These are phyloP conservation scores for Annona cherimola DNA, from an alignment of 164 flowering plant species.

Conservation along the genomic window DNA sequence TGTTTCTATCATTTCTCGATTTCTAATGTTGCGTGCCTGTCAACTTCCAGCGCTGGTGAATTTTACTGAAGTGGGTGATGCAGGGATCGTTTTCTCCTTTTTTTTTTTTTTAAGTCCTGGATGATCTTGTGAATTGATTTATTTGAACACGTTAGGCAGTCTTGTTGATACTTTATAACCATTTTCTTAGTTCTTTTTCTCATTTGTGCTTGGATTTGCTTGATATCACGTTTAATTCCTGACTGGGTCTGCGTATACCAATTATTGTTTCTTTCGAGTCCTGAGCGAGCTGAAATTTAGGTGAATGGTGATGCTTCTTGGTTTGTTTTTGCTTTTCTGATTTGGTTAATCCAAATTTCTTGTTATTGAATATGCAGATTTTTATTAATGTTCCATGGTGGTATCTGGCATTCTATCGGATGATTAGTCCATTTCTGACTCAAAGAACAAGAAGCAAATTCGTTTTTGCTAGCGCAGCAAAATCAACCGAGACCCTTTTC, in stretches of 20 bases:
- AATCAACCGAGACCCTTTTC: conserved; percentile 78
- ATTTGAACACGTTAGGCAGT: neutral
- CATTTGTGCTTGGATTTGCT: neutral
- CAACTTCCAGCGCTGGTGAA: no score
- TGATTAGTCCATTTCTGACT: conserved; percentile 80
- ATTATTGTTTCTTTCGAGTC: neutral
- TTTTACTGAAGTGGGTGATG: neutral
- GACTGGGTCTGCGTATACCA: neutral
- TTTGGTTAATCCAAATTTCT: neutral
- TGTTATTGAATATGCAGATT: conserved; percentile 32
- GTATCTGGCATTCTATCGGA: conserved; percentile 65
- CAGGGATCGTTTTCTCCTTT: neutral
- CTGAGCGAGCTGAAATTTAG: conserved; percentile 8
- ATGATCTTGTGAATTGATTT: neutral
- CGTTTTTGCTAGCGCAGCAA: conserved; percentile 76
- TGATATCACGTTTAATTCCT: no score
- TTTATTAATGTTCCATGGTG: conserved; percentile 98
- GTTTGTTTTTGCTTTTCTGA: neutral
- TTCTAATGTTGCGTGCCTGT: no score
- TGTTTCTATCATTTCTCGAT: no score
- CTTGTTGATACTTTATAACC: neutral
- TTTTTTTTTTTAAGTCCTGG: no score
- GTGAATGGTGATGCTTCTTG: neutral
- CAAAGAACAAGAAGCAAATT: conserved; percentile 96
- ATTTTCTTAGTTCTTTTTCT: no score